Conservation (phyloP, 768 basidiomycete genomes). For the Hebeloma cylindrosporum region DNA sequence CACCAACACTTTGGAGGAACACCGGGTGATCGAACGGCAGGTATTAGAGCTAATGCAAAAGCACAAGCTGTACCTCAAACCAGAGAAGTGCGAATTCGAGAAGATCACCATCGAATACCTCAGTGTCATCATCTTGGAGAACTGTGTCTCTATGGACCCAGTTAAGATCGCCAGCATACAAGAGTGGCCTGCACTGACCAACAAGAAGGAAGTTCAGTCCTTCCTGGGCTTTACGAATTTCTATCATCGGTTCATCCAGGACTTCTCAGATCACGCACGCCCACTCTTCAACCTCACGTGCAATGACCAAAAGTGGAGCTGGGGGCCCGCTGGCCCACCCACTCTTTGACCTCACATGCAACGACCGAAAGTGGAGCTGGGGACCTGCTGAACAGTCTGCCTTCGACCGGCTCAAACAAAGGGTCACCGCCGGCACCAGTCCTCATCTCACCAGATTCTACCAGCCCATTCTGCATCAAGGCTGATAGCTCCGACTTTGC, state of each 20-base stretch:
- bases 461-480: conserved; percentile 23
- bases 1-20: conserved; percentile 18
- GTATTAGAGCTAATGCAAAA: conserved; percentile 23
- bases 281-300: conserved; percentile 26
- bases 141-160: conserved; percentile 37
- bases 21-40: conserved; percentile 1
- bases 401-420: conserved; percentile 27
- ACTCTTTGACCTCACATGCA: too few species aligned
- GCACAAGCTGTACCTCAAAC: too few species aligned
- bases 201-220: conserved; percentile 31
- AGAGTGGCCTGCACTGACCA: conserved; percentile 32
- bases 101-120: conserved; percentile 30
- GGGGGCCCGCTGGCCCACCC: too few species aligned
- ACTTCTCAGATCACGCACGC: conserved; percentile 33
- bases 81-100: conserved; percentile 40
- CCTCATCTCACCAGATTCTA: conserved; percentile 32
- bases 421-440: conserved; percentile 32
- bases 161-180: conserved; percentile 37
- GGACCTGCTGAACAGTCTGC: conserved; percentile 10
- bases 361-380: too few species aligned
- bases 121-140: conserved; percentile 22
- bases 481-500: conserved; percentile 38
- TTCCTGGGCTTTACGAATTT: conserved; percentile 50
- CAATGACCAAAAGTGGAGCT: conserved; percentile 18
- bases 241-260: conserved; percentile 40